phyloP scores from a whole-genome alignment of 441 rosid species.

The Breynia disticha region DNA sequence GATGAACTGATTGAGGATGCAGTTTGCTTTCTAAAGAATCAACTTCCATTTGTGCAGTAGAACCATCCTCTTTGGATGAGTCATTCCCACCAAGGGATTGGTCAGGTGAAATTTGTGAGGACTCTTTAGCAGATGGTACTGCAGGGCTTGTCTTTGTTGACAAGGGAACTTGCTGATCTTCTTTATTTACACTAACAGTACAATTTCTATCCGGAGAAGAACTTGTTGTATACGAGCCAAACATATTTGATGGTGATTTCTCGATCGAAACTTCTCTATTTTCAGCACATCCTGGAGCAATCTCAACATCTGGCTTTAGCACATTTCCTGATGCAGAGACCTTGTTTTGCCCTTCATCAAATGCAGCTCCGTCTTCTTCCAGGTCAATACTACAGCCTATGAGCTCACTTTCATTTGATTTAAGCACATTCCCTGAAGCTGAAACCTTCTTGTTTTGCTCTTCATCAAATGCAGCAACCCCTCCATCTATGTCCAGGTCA shows the following conservation, averaged over 20 bases:
- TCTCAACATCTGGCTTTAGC: conserved; percentile 10
- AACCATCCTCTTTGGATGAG: conserved; percentile 16
- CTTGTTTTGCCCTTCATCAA: too few species aligned
- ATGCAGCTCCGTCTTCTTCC: too few species aligned
- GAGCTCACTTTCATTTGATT: too few species aligned
- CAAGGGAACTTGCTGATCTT: conserved; percentile 22
- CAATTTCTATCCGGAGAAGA: conserved; percentile 15
- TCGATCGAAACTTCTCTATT: conserved; percentile 14
- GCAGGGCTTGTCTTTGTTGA: conserved; percentile 14
- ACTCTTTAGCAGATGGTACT: conserved; percentile 16
- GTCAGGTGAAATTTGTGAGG: conserved; percentile 20
- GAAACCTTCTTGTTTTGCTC: too few species aligned
- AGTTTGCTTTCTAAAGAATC: conserved; percentile 12
- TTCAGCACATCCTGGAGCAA: conserved; percentile 16
- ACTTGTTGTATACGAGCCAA: conserved; percentile 9
- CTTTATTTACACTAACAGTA: conserved; percentile 17
- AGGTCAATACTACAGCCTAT: too few species aligned
- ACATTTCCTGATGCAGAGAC: too few species aligned
- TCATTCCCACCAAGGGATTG: conserved; percentile 18
- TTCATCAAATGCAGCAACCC: too few species aligned
- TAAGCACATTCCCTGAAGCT: too few species aligned
- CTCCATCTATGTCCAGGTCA: too few species aligned
- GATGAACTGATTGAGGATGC: conserved; percentile 16
- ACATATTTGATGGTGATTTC: conserved; percentile 10
- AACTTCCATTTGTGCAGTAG: conserved; percentile 20